phyloP scores from a whole-genome alignment of 805 yeast species.

The Teunomyces atbi region DNA sequence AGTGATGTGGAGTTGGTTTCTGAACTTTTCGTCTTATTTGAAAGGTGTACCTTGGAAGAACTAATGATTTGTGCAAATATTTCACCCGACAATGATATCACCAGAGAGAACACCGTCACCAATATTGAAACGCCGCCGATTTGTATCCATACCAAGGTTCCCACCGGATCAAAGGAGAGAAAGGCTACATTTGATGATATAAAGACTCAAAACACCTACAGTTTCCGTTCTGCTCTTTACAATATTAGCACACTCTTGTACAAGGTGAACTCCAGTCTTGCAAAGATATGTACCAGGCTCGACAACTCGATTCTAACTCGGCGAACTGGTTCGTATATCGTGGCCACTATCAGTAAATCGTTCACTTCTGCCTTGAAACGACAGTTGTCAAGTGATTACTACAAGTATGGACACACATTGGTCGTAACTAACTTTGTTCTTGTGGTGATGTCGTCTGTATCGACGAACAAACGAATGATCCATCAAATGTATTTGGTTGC shows the following conservation, averaged over 20 bases:
- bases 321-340: conserved; percentile 39
- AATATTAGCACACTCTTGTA: neutral
- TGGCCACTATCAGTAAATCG: conserved; percentile 22
- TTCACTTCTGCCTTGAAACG: conserved; percentile 25
- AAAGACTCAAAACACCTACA: neutral
- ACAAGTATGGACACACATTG: conserved; percentile 27
- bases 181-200: neutral
- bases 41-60: conserved; percentile 58
- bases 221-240: neutral
- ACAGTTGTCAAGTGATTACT: conserved; percentile 15
- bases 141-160: conserved; percentile 43
- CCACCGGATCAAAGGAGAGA: neutral
- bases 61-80: conserved; percentile 45
- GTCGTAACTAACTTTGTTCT: conserved; percentile 34
- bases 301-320: conserved; percentile 22
- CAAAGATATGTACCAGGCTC: neutral
- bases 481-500: conserved; percentile 44
- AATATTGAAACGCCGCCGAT: conserved; percentile 38
- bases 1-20: conserved; percentile 43
- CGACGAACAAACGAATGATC: conserved; percentile 22
- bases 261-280: neutral
- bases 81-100: conserved; percentile 47
- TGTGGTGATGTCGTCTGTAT: conserved; percentile 26
- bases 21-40: conserved; percentile 36
- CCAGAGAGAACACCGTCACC: conserved; percentile 30